Percentiles rank a stretch among this genome's conserved stretches.
phyloP scores from a whole-genome alignment of 2,329 filamentous ascomycete species.

The Huntiella abstrusa region DNA sequence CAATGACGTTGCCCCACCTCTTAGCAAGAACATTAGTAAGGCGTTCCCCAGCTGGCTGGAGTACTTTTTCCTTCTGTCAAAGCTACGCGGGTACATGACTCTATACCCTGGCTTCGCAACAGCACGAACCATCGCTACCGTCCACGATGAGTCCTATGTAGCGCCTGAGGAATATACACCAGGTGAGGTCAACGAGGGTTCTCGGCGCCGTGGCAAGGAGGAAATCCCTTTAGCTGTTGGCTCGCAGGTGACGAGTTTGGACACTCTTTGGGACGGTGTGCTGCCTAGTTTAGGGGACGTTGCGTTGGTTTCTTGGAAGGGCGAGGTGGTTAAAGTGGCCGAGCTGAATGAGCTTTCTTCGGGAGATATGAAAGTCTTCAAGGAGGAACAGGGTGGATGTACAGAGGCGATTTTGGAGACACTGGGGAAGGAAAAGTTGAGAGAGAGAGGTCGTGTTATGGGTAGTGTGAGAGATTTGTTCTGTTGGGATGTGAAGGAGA shows the following conservation, averaged over 20 bases:
- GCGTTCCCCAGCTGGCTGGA: slow-evolving; percentile 61
- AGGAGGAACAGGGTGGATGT: slow-evolving; percentile 49
- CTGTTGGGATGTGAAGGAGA: slow-evolving; percentile 22
- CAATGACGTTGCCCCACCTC: slow-evolving; percentile 15
- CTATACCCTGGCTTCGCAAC: slow-evolving; percentile 52
- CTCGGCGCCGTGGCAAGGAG: slow-evolving; percentile 13
- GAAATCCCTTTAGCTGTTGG: slow-evolving; percentile 23
- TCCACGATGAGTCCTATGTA: slow-evolving; percentile 59
- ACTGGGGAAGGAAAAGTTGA: slow-evolving; percentile 13
- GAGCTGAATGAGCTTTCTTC: slow-evolving; percentile 26
- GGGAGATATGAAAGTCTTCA: slow-evolving; percentile 40
- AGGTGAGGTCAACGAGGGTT: slow-evolving; percentile 11
- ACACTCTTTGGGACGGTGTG: slow-evolving; percentile 25
- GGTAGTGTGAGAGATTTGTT: slow-evolving; percentile 42
- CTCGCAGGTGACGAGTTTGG: slow-evolving; percentile 27
- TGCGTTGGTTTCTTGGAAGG: slow-evolving; percentile 47
- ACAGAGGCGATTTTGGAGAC: slow-evolving; percentile 16
- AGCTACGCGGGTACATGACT: slow-evolving; percentile 57
- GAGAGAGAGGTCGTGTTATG: too few species aligned
- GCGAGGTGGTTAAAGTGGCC: slow-evolving; percentile 18
- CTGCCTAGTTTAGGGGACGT: slow-evolving; percentile 28
- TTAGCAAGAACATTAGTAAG: slow-evolving; percentile 42
- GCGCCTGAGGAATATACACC: slow-evolving; percentile 48
- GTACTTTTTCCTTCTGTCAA: slow-evolving; percentile 56
- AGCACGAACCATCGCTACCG: slow-evolving; percentile 40